Conservation (phyloP, 2,329 filamentous ascomycete species). For the Herpomyces periplanetae region DNA sequence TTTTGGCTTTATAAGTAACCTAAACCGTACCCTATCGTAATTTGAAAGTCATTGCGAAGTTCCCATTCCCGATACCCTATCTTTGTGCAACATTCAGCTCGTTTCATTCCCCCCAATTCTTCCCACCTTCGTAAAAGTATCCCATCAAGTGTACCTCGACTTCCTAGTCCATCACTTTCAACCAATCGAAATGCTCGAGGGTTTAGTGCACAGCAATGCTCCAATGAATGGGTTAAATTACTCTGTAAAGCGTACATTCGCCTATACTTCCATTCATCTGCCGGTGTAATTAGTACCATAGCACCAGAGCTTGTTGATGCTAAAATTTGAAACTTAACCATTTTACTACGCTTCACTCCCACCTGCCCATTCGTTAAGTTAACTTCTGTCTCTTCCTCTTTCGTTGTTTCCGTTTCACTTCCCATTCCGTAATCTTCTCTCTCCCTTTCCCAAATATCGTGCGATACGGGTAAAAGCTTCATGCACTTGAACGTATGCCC, state of each 20-base stretch:
- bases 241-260: conserved; percentile 42
- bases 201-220: conserved; percentile 42
- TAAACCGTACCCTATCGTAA: too few relatives aligned
- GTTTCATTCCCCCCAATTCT: conserved; percentile 28
- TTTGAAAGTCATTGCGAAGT: conserved; percentile 28
- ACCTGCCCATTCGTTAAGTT: too few relatives aligned
- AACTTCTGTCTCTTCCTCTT: too few relatives aligned
- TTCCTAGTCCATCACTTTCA: conserved; percentile 11
- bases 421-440: too few relatives aligned
- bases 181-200: conserved; percentile 30
- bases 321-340: too few relatives aligned
- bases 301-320: conserved; percentile 36
- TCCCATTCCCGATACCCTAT: conserved; percentile 26
- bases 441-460: too few relatives aligned
- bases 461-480: conserved; percentile 34
- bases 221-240: conserved; percentile 33
- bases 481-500: conserved; percentile 38
- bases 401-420: too few relatives aligned
- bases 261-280: conserved; percentile 43
- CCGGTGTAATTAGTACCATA: conserved; percentile 30
- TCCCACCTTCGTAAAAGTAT: conserved; percentile 30
- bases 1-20: too few relatives aligned
- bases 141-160: conserved; percentile 34
- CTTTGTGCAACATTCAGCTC: conserved; percentile 29
- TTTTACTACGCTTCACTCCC: too few relatives aligned